Base-by-base conservation (phyloP, 768 basidiomycete species). In the Trametes coccinea region DNA sequence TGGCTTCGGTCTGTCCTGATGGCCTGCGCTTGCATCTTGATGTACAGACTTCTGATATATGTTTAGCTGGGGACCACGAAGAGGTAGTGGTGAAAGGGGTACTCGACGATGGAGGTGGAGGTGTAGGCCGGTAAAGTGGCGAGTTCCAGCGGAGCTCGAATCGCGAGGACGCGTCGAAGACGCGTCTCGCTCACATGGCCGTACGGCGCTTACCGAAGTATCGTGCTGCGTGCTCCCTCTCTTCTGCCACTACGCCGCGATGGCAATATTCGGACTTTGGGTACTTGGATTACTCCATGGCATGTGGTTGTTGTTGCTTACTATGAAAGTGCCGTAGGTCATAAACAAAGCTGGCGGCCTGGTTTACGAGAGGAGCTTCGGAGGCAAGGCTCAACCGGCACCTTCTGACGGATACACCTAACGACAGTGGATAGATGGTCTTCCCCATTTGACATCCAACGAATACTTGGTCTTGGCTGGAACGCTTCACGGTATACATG, bases 311-410 rank as follows among this genome's bases (percentile, higher is more conserved):
- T n/a, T 55, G 3, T 16, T 39, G 17, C 22, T 5, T 16, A 13
- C 69, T 62, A n/a, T 56, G 70, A 46, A 29, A 27, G 14, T 22
- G 17, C 8, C 43, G 7, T 73, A 94, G 92, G 86, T 98, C 59
- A 96, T 98, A 70, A 98, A 98, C 76, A 98, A 98, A 79, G 97
- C 97, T 13, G 97, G 97, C 30, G 97, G 97, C 6, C 83, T 98
- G 37, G 90, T 98, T 46, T 98, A 95, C 77, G 90, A 95, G 67
- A 85, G 92, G 60, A 93, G 88, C 71, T 96, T 95, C 72, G 87
- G 89, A 78, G 93, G 95, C 92, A 31, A 7, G n/a, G 56, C n/a
- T 45, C 34, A 37, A 27, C 39, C 9, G 56, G 17, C 34, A 37
- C 5, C 44, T 34, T 27, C 29, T 46, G 31, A 10, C 22, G 14